Evolutionary conservation across 257 asterid genomes (phyloP), one percentile per base, ranked within the genome.

Genomic region (Fraxinus americana): DNA sequence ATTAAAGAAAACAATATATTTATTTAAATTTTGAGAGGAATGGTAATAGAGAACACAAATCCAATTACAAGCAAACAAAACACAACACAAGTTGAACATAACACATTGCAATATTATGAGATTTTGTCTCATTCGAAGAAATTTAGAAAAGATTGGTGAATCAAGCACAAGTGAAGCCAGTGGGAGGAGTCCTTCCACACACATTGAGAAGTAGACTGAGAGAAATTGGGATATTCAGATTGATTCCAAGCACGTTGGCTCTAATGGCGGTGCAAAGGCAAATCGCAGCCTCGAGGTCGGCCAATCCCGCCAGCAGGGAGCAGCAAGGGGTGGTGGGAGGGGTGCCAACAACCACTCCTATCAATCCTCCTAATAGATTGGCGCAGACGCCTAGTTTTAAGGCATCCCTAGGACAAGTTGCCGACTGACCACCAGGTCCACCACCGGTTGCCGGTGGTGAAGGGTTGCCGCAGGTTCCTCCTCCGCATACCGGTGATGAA

Each of bases 221-320:
- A 4, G 87, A 17, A 17, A 82, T 12, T 5, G 86, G 86, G 0
- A 79, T 35, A 19, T 85, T 72, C 6, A 79, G 66, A 43, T 76
- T 79, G 38, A 79, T 25, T 16, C 88, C 86, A 6, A 82, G 25
- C 8, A 85, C n/a, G 10, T 79, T 85, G 3, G 82, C 88, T 65
- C 71, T 70, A 16, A 82, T 69, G 54, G 84, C 86, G 16, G 74
- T 70, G 88, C 88, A 82, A n/a, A 79, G 72, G 68, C 88, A 85
- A 16, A 21, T 32, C 9, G 84, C 84, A 14, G 59, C 85, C 81
- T 83, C 87, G 16, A 81, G n/a, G 8, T 81, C 75, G 10, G 2
- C 73, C 70, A 86, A 75, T 16, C 87, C 85, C 32, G 59, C 71
- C 25, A 83, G 16, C 78, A 86, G 14, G 7, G 29, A 16, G 75